These are phyloP conservation scores for Verticillium longisporum DNA, from an alignment of 2,329 filamentous ascomycete species.

Conservation along the genomic window DNA sequence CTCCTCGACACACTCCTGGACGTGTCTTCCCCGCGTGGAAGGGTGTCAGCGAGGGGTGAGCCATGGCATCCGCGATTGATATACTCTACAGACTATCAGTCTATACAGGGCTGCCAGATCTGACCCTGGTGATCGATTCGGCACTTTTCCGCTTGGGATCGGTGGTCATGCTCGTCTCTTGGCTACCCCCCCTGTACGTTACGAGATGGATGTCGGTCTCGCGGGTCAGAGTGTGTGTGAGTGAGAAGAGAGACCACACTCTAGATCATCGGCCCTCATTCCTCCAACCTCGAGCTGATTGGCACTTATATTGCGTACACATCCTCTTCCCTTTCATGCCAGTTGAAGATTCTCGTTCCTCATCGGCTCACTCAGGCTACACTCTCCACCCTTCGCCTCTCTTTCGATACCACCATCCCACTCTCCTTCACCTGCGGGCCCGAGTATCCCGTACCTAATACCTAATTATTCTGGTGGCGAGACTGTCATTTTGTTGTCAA, in stretches of 20 bases:
- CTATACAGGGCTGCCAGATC: constrained; percentile 1
- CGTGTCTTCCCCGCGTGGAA: neutral
- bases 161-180: neutral
- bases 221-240: neutral
- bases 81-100: neutral
- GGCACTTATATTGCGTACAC: constrained; percentile 1
- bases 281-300: neutral
- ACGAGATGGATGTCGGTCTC: neutral
- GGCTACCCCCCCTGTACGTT: neutral
- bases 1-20: neutral
- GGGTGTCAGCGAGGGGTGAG: neutral
- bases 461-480: neutral
- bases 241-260: neutral
- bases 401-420: neutral
- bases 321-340: constrained; percentile 3
- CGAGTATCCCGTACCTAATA: neutral
- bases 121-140: neutral
- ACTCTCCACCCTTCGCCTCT: neutral
- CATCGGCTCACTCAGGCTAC: neutral
- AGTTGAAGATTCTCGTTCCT: constrained; percentile 2
- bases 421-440: neutral
- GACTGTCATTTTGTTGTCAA: neutral
- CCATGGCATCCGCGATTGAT: neutral
- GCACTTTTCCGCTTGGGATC: neutral
- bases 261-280: neutral